Percentiles rank a stretch among this genome's conserved stretches.
phyloP scores from a whole-genome alignment of 2,329 filamentous ascomycete genomes.

The Alternaria ethzedia region DNA sequence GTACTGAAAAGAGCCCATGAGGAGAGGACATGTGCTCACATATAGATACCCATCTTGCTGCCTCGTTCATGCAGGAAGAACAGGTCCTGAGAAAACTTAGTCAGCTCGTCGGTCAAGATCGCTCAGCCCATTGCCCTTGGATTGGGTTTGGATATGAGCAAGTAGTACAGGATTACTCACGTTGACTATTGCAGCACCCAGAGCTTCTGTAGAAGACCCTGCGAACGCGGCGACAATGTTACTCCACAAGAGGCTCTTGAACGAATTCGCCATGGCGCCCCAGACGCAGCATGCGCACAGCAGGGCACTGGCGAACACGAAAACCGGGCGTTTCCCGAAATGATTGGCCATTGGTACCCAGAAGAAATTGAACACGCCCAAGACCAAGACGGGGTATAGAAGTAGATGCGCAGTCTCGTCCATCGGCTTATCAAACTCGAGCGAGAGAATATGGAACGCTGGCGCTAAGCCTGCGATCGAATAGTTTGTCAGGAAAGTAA shows the following conservation, averaged over 20 bases:
- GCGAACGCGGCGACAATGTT: constrained; percentile 56
- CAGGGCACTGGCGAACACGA: constrained; percentile 54
- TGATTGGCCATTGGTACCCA: constrained; percentile 58
- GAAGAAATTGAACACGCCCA: constrained; percentile 60
- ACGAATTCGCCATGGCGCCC: constrained; percentile 52
- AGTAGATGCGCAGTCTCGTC: constrained; percentile 53
- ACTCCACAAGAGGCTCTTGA: constrained; percentile 54
- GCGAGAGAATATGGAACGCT: constrained; percentile 51
- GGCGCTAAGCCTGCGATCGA: constrained; percentile 54
- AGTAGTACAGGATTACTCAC: constrained; percentile 10
- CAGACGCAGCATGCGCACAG: constrained; percentile 56
- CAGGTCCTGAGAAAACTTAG: constrained; percentile 16
- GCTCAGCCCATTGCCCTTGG: neutral
- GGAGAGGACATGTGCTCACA: constrained; percentile 21
- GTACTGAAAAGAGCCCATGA: neutral
- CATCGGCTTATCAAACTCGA: constrained; percentile 56
- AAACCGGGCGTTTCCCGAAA: constrained; percentile 57
- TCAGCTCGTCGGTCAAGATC: neutral
- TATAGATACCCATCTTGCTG: constrained; percentile 47
- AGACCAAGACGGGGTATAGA: constrained; percentile 53
- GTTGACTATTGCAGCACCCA: constrained; percentile 51
- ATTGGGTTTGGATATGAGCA: neutral
- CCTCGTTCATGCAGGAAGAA: constrained; percentile 46
- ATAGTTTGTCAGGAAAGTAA: constrained; percentile 57
- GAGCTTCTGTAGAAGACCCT: constrained; percentile 54